These are phyloP conservation scores for Hygrophila difformis DNA, from an alignment of 257 asterid species.

Conservation along the genomic window DNA sequence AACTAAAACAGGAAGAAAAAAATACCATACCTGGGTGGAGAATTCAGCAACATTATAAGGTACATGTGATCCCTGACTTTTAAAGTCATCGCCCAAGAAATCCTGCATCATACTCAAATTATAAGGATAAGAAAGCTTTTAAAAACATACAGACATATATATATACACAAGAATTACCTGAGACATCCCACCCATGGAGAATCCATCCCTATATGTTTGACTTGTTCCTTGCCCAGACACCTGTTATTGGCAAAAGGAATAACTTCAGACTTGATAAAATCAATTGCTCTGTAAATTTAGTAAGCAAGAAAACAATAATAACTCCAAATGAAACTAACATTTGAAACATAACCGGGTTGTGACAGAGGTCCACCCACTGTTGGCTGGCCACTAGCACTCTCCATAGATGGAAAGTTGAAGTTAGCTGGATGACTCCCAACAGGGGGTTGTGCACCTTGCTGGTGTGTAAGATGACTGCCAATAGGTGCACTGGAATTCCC, in stretches of 20 bases:
- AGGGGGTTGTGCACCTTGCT: conserved; percentile 72
- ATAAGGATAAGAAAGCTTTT: conserved; percentile 10
- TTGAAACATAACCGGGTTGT: conserved; percentile 87
- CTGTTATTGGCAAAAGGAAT: conserved; percentile 18
- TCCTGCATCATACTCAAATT: conserved; percentile 43
- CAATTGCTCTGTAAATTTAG: conserved; percentile 5
- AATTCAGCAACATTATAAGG: conserved; percentile 78
- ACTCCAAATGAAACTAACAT: conserved; percentile 39
- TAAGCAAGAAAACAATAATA: conserved; percentile 12
- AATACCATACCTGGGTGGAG: conserved; percentile 68
- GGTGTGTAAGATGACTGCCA: conserved; percentile 90
- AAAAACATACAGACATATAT: neutral
- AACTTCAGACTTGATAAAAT: conserved; percentile 4
- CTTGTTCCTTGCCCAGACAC: conserved; percentile 65
- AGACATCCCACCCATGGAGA: conserved; percentile 88
- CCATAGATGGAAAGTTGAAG: conserved; percentile 73
- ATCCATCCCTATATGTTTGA: conserved; percentile 81
- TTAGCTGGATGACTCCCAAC: conserved; percentile 65
- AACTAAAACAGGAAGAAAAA: conserved; percentile 7
- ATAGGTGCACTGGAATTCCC: conserved; percentile 81
- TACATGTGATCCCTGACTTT: conserved; percentile 97
- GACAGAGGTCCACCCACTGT: conserved; percentile 82
- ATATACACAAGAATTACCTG: conserved; percentile 41
- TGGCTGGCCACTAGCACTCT: conserved; percentile 82
- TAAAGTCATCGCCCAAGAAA: conserved; percentile 86